These are phyloP conservation scores for Aureobasidium sp. DNA, from an alignment of 2,329 filamentous ascomycete genomes.

Conservation along the genomic window DNA sequence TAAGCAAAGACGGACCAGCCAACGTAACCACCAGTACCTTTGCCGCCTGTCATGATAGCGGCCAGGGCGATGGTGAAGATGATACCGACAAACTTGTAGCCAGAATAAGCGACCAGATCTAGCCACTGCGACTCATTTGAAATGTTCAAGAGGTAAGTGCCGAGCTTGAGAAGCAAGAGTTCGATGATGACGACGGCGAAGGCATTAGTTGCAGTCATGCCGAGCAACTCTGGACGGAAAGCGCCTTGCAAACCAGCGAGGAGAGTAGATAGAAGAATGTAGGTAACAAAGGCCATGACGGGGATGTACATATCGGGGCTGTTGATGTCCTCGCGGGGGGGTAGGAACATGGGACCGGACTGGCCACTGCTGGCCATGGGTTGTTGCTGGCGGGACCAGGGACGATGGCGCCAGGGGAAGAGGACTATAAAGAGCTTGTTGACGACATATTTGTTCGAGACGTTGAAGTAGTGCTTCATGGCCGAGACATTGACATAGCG, in stretches of 20 bases:
- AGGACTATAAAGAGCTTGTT: conserved; percentile 89
- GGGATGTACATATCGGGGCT: conserved; percentile 99
- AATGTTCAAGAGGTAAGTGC: conserved; percentile 88
- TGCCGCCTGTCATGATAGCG: conserved; percentile 67
- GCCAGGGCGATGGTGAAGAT: conserved; percentile 78
- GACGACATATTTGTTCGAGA: conserved; percentile 93
- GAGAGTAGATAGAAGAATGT: conserved; percentile 87
- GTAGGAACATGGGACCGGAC: conserved; percentile 61
- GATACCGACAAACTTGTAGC: conserved; percentile 97
- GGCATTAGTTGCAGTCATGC: conserved; percentile 77
- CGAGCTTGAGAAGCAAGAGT: conserved; percentile 82
- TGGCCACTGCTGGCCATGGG: conserved; percentile 45
- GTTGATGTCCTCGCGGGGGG: conserved; percentile 91
- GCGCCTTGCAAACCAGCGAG: conserved; percentile 81
- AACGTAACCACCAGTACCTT: conserved; percentile 77
- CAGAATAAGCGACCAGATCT: conserved; percentile 90
- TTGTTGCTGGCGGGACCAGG: conserved; percentile 87
- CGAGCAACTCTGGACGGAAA: conserved; percentile 89
- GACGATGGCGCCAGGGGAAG: conserved; percentile 95
- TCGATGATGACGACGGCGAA: conserved; percentile 78
- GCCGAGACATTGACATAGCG: conserved; percentile 86
- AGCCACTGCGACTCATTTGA: conserved; percentile 89
- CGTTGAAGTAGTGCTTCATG: conserved; percentile 98
- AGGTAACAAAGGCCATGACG: conserved; percentile 95
- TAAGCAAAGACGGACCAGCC: conserved; percentile 87